Base-by-base conservation (phyloP, 192 early-diverging fungal species). In the Coemansia umbellata region DNA sequence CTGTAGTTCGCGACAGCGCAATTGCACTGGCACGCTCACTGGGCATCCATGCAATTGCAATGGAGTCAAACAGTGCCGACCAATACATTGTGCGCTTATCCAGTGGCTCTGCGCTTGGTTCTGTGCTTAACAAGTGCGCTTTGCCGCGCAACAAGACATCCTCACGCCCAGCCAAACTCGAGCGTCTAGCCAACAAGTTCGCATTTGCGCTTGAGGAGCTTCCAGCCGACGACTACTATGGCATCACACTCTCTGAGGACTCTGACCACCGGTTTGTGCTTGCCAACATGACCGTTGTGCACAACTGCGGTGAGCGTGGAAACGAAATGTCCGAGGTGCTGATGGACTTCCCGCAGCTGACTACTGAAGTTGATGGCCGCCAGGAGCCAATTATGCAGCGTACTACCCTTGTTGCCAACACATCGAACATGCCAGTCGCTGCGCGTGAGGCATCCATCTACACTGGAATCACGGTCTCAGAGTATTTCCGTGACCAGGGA, bases 401-500 rank as follows among this genome's bases (percentile, higher is more conserved):
- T 70, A 99, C 97, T 13, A 93, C 95, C 19, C 85, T 99, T 24
- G 93, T 99, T 7, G 97, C 97, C 39, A 99, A 99, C 80, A 99
- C 97, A 19, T 98, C 95, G 70, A 99, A 99, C 85, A 99, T 99
- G 97, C 97, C 97, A 60, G 97, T 99, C 31, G 93, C 97, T 58
- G 97, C 97, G 54, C 93, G 97, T 77, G 97, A 99, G 79, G 97
- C 97, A 14, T 98, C 95, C 24, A 99, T 99, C 67, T 99, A 99
- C 84, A 99, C 97, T 28, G 97, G 97, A 66, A 99, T 99, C 75
- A 99, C 97, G 1, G 77, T 99, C 14, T 95, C 94, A 17, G 97
- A 99, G 80, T 99, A 99, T 81, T 99, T 99, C 92, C 92, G 97
- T 80, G 97, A 99, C 78, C 93, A 96, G 76, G 97, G 97, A 60